Percentiles rank a stretch among this genome's conserved stretches.
These are phyloP conservation scores for Pecoramyces ruminantium DNA, from an alignment of 192 early-diverging fungal genomes.

Conservation along the genomic window DNA sequence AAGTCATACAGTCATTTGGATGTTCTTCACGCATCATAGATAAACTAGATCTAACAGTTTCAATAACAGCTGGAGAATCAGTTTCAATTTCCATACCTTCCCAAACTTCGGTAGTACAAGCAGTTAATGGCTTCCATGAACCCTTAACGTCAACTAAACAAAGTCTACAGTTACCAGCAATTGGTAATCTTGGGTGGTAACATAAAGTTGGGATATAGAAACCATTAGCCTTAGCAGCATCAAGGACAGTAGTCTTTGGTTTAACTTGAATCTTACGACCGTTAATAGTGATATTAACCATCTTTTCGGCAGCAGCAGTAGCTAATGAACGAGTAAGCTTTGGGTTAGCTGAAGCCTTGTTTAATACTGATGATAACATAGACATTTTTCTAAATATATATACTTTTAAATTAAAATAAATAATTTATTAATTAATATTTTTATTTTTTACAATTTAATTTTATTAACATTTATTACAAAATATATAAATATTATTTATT, in stretches of 20 bases:
- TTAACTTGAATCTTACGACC: not conserved
- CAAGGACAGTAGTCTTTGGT: not conserved
- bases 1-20: slow-evolving; percentile 3
- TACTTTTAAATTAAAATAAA: too few species aligned
- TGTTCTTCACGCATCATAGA: not conserved
- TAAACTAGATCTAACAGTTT: not conserved
- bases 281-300: not conserved
- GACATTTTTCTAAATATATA: not conserved
- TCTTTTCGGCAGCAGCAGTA: not conserved
- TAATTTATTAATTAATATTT: too few species aligned
- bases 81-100: slow-evolving; percentile 97
- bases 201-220: slow-evolving; percentile 37
- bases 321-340: not conserved
- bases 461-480: too few species aligned
- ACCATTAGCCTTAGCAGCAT: not conserved
- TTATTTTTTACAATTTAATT: too few species aligned
- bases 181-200: slow-evolving; percentile 79
- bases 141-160: slow-evolving; percentile 96
- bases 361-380: not conserved
- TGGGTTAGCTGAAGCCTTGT: not conserved
- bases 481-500: too few species aligned
- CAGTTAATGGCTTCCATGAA: slow-evolving; percentile 87
- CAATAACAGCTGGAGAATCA: slow-evolving; percentile 66
- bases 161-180: slow-evolving; percentile 99
- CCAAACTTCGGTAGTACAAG: slow-evolving; percentile 93